Evolutionary conservation across 148 eudicot species (phyloP).

Genomic region (Heliosperma pusillum): DNA sequence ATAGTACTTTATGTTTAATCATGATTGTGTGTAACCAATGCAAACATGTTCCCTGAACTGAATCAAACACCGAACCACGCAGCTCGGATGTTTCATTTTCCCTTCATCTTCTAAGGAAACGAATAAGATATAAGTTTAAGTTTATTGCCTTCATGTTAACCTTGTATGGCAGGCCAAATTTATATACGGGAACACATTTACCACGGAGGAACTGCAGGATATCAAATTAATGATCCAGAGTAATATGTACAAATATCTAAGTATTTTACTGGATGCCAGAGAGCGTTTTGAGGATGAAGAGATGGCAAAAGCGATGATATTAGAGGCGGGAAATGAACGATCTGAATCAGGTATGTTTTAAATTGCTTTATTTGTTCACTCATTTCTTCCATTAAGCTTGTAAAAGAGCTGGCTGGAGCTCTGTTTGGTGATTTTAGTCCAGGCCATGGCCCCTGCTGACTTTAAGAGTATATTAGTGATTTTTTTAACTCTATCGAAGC

Average conservation of each 20-base stretch:
- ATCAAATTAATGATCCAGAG: conserved; percentile 96
- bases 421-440: background rate
- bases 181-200: conserved; percentile 77
- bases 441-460: no score
- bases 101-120: background rate
- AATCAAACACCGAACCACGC: background rate
- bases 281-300: conserved; percentile 94
- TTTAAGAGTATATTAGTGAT: no score
- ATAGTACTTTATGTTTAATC: background rate
- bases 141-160: conserved; percentile 20
- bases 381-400: background rate
- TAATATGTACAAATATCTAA: conserved; percentile 85
- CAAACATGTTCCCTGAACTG: background rate
- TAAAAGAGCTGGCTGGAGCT: background rate
- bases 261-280: conserved; percentile 88
- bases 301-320: conserved; percentile 31
- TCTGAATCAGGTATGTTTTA: conserved; percentile 44
- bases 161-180: conserved; percentile 74
- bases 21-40: no score
- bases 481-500: no score
- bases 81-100: background rate
- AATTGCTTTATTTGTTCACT: conserved; percentile 6
- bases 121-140: background rate
- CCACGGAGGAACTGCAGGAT: conserved; percentile 70
- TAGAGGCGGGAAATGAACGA: conserved; percentile 27